Evolutionary conservation across 495 filamentous ascomycete genomes (phyloP), one percentile per base, ranked within the genome.

Genomic region (Penicillium dipodomyicola): DNA sequence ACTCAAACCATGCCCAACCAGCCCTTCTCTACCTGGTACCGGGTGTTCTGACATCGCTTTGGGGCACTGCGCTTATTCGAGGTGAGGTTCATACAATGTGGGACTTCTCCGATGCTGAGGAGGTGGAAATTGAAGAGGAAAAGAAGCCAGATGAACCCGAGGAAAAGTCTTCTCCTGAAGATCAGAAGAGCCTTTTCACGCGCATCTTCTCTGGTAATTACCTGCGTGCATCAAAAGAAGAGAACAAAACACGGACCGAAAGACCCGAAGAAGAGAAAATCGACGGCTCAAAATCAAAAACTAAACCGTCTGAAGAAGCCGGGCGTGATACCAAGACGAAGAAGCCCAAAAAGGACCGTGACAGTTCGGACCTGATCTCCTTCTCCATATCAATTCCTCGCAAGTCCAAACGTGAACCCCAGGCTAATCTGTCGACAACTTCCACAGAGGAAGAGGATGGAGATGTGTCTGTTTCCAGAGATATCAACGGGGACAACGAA

Each of bases 21-120:
- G 94, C 94, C 11, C 79, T 98, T 40, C 75, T 98, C 8, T 98
- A 98, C 64, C 83, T 98, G 14, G 95, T 97, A 3, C 94, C 94
- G 0, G 85, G 89, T 2, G 92, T 97, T 4, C 67, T 96, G 11
- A 75, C 78, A 11, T 78, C 85, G 2, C 62, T 96, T 10, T 96
- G 91, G 90, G 71, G 83, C n/a, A 92, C 88, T n/a, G 94, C 87
- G 5, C 56, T 85, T 2, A 57, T 80, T 11, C 82, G 84, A 39
- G 85, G 89, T 4, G 92, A 97, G 60, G 29, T 90, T 11, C 72
- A 67, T 25, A 68, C 83, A 25, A 88, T 97, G 85, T 95, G 87
- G 87, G 74, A 76, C 5, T 98, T 91, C 63, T 88, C 82, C 6
- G 94, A 97, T 62, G 86, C 71, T 14, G 72, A 73, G 59, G 67